Percentiles rank a stretch among this genome's conserved stretches.
Evolutionary conservation across 2,329 filamentous ascomycete species (phyloP).

Genomic region (Fusarium xylarioides): DNA sequence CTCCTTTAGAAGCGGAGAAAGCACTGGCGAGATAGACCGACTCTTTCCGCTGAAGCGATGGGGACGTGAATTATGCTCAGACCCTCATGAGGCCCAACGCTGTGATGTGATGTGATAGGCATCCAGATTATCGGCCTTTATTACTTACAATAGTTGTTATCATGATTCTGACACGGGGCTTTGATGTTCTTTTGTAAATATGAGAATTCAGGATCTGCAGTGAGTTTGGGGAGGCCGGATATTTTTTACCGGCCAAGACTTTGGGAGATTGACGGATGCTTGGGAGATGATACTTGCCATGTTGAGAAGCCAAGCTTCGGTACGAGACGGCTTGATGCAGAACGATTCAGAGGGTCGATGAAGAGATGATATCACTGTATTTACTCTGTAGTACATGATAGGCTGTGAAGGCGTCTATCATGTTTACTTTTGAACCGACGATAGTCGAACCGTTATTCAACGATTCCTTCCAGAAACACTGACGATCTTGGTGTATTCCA

Average conservation of each 20-base stretch:
- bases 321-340: conserved; percentile 3
- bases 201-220: not conserved
- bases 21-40: conserved; percentile 34
- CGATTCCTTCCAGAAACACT: not conserved
- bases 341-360: conserved; percentile 7
- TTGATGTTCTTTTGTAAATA: not conserved
- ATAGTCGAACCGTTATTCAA: not conserved
- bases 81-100: conserved; percentile 7
- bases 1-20: conserved; percentile 40
- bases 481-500: conserved; percentile 1
- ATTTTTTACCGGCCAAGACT: conserved; percentile 2
- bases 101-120: conserved; percentile 11
- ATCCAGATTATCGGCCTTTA: not conserved
- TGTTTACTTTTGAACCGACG: not conserved
- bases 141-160: not conserved
- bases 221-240: conserved; percentile 3
- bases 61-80: not conserved
- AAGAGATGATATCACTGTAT: conserved; percentile 1
- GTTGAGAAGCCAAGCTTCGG: conserved; percentile 17
- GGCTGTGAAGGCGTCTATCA: not conserved
- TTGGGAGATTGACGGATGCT: conserved; percentile 20
- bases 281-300: conserved; percentile 31
- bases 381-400: not conserved
- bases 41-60: conserved; percentile 22
- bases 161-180: not conserved